Conservation (phyloP, 768 basidiomycete species). For the Plicaturopsis crispa region DNA sequence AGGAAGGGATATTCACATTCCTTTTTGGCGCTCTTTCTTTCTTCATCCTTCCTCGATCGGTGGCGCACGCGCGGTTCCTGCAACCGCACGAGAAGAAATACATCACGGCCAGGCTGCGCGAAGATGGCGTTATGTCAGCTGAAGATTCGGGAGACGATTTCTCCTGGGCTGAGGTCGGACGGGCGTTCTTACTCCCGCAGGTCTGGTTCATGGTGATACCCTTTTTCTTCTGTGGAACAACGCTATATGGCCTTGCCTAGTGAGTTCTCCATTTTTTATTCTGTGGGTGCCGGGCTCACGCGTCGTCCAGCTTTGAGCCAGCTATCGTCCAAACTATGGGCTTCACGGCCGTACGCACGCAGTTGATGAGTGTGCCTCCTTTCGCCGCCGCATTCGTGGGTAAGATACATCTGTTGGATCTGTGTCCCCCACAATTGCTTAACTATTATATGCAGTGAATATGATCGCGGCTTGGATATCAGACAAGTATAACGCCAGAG, state of each 20-base stretch:
- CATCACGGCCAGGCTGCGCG: conserved; percentile 28
- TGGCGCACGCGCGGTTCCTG: conserved; percentile 41
- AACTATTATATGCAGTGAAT: conserved; percentile 21
- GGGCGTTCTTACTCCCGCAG: conserved; percentile 43
- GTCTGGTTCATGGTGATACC: conserved; percentile 41
- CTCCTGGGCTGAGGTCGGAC: conserved; percentile 48
- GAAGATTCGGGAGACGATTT: conserved; percentile 35
- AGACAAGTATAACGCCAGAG: conserved; percentile 45
- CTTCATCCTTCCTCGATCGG: conserved; percentile 39
- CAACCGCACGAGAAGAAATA: conserved; percentile 40
- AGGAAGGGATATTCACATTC: conserved; percentile 57
- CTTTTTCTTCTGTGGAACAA: conserved; percentile 48
- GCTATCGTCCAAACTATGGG: conserved; percentile 62
- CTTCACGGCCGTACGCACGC: conserved; percentile 43
- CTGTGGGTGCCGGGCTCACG: too few species aligned
- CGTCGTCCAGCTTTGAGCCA: conserved; percentile 50
- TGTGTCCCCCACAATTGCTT: not conserved
- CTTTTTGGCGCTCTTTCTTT: conserved; percentile 45
- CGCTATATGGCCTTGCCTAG: conserved; percentile 43
- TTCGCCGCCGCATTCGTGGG: conserved; percentile 43
- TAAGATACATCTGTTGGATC: conserved; percentile 15
- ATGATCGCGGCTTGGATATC: conserved; percentile 38
- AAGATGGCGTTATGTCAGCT: conserved; percentile 30
- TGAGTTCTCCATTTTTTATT: conserved; percentile 20
- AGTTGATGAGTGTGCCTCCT: conserved; percentile 58